Base-by-base conservation (phyloP, 305 asterid genomes). In the Ilex paraguariensis region DNA sequence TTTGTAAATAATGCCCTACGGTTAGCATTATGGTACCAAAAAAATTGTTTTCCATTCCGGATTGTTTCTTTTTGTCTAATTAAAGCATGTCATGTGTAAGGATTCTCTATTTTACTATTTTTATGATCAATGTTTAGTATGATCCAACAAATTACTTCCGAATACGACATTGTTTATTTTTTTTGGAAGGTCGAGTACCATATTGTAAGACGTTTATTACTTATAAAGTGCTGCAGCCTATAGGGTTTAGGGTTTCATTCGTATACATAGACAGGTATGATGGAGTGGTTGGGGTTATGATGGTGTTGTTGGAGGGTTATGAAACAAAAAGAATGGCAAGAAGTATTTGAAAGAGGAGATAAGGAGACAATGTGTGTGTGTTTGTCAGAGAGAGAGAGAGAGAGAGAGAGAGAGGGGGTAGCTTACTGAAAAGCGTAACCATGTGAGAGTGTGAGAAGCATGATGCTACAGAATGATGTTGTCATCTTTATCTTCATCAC, bases 251-350 rank as follows among this genome's bases (percentile, higher is more conserved):
- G 67, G 56, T n/a, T 46, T 55, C 50, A 48, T 70, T 71, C 53
- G 3, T 28, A 4, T 4, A 42, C 8, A 39, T 69, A 74, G 79
- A 70, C 69, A 72, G 72, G 69, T 66, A 73, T 75, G 60, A 75
- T 77, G 75, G 76, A 40, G 65, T 67, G 60, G 74, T 73, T 73
- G 63, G 65, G 70, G 65, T 66, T 75, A 65, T 73, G 73, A 61
- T 68, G 77, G 54, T 33, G 56, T 55, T 76, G 79, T 71, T 77
- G 74, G 80, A 65, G 63, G 64, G 54, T 69, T 60, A 69, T 57
- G 63, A 64, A 13, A 62, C 59, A 64, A 31, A 50, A 53, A 12
- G 66, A 69, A 73, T 63, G 63, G 64, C 60, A 69, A 65, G 14
- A 36, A 36, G 42, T 36, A 36, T 4, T 5, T 3, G 42, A 36